A percentile compares a stretch with the other conserved stretches of the same genome.
These are phyloP conservation scores for Trametes pubescens DNA, from an alignment of 1,284 basidiomycete genomes.

Conservation along the genomic window DNA sequence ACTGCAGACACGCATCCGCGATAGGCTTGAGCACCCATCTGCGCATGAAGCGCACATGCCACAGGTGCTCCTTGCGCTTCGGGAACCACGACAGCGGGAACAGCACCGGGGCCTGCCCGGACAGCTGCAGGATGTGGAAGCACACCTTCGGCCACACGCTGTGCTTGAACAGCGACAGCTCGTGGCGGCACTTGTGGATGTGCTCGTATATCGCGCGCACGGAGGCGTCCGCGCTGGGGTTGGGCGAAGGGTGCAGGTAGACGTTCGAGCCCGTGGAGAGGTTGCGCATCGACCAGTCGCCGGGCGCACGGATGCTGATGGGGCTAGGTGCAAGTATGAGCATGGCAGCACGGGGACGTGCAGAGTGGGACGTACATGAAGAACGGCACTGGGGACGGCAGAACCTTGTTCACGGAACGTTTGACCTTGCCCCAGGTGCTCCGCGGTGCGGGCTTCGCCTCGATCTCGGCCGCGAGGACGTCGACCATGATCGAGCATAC, in stretches of 20 bases:
- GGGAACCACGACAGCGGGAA: slow-evolving; percentile 39
- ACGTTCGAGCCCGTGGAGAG: slow-evolving; percentile 39
- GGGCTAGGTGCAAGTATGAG: slow-evolving; percentile 26
- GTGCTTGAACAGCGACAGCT: slow-evolving; percentile 42
- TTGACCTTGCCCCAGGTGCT: slow-evolving; percentile 23
- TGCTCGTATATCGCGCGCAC: slow-evolving; percentile 34
- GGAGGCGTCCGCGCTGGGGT: slow-evolving; percentile 18
- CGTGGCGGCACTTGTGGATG: slow-evolving; percentile 39
- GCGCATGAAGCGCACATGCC: slow-evolving; percentile 23
- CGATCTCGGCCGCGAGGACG: slow-evolving; percentile 36
- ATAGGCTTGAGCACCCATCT: slow-evolving; percentile 36
- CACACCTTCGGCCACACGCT: slow-evolving; percentile 37
- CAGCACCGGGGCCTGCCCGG: slow-evolving; percentile 38
- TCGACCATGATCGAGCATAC: slow-evolving; percentile 44
- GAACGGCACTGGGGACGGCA: slow-evolving; percentile 38
- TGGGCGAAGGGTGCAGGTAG: slow-evolving; percentile 35
- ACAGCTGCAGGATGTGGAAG: slow-evolving; percentile 39
- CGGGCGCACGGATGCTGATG: slow-evolving; percentile 39
- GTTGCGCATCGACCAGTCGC: slow-evolving; percentile 42
- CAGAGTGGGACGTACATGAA: slow-evolving; percentile 34
- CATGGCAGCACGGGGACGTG: background rate
- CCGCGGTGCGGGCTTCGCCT: slow-evolving; percentile 28
- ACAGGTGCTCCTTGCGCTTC: slow-evolving; percentile 22
- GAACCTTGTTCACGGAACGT: slow-evolving; percentile 26
- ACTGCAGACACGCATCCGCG: slow-evolving; percentile 31